Evolutionary conservation across 768 basidiomycete species (phyloP).

Genomic region (Leccinellum albellum): DNA sequence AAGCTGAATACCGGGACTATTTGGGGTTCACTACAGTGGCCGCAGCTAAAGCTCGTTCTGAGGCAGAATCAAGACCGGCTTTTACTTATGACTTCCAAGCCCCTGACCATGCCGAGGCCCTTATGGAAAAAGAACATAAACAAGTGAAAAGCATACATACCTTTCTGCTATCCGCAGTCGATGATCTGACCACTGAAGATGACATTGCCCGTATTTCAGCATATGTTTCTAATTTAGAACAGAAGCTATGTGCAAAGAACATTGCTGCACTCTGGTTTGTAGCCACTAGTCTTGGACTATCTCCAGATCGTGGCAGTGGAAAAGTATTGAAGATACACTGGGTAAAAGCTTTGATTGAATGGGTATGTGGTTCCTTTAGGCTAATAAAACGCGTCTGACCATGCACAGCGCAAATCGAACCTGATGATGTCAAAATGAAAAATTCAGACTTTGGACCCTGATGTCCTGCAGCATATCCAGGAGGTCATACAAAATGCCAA

Average conservation of each 20-base stretch:
- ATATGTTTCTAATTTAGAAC: background rate
- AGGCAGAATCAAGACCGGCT: background rate
- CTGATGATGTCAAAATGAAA: background rate
- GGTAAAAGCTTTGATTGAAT: slow-evolving; percentile 3
- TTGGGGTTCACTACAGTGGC: background rate
- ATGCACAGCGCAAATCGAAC: background rate
- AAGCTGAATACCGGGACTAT: background rate
- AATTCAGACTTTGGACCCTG: background rate
- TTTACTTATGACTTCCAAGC: background rate
- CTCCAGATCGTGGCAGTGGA: background rate
- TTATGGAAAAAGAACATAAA: background rate
- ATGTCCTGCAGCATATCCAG: background rate
- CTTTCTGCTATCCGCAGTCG: background rate
- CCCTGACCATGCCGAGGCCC: background rate
- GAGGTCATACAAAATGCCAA: background rate
- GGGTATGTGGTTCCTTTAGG: background rate
- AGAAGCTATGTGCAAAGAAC: background rate
- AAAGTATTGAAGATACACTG: slow-evolving; percentile 2
- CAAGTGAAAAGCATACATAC: background rate
- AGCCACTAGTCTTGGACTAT: background rate
- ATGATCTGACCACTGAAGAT: background rate
- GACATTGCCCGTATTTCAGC: background rate
- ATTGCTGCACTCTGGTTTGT: background rate
- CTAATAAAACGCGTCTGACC: background rate
- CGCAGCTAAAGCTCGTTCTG: background rate